phyloP scores from a whole-genome alignment of 2,329 filamentous ascomycete species.

The Cladosporium sp. region DNA sequence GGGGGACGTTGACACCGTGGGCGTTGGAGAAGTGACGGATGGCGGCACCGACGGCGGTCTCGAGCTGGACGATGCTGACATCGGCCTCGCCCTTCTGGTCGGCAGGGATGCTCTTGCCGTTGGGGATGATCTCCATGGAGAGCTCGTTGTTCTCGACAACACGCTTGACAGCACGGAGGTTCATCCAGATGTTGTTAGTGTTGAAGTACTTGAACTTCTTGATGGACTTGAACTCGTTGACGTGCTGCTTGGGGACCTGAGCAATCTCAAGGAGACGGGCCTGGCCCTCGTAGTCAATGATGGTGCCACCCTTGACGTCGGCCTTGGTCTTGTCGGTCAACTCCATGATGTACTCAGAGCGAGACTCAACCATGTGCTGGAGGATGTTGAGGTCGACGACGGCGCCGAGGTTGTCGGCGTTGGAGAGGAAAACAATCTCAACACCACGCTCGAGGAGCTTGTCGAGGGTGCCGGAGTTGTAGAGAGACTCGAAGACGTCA shows the following conservation, averaged over 20 bases:
- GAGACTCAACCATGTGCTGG: conserved; percentile 98
- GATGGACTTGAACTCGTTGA: conserved; percentile 99
- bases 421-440: conserved; percentile 98
- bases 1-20: conserved; percentile 97
- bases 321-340: conserved; percentile 99
- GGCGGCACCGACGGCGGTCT: conserved; percentile 96
- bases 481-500: conserved; percentile 99
- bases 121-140: conserved; percentile 99
- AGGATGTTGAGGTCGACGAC: conserved; percentile 97
- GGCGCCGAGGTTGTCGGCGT: conserved; percentile 96
- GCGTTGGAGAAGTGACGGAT: conserved; percentile 99
- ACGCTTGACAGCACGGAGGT: conserved; percentile 94
- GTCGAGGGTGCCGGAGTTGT: conserved; percentile 98
- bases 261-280: conserved; percentile 97
- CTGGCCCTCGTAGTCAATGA: conserved; percentile 98
- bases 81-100: conserved; percentile 99
- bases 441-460: conserved; percentile 93
- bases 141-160: conserved; percentile 98
- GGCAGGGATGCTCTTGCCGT: conserved; percentile 96
- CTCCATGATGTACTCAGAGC: conserved; percentile 99
- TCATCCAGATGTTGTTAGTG: conserved; percentile 99
- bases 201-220: conserved; percentile 99
- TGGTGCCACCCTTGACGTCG: conserved; percentile 99
- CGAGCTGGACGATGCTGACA: conserved; percentile 94
- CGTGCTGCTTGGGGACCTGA: conserved; percentile 98